These are phyloP conservation scores for sweet orange (Citrus sinensis) DNA, from an alignment of 345 rosid genomes.

Conservation along the genomic window DNA sequence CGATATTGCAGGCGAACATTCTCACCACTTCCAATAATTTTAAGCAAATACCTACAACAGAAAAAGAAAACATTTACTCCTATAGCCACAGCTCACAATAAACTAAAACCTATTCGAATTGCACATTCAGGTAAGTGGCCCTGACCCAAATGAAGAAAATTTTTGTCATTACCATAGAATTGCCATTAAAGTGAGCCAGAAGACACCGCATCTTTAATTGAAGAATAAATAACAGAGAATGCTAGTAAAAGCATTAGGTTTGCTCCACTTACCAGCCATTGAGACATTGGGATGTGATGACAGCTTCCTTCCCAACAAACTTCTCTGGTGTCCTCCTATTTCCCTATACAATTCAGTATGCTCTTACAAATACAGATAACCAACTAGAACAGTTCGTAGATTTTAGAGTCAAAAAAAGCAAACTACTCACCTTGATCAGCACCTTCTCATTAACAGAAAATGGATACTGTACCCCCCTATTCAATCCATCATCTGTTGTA, in stretches of 20 bases:
- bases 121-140: not conserved
- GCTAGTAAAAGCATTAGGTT: not conserved
- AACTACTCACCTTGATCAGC: conserved; percentile 65
- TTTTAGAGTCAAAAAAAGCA: not conserved
- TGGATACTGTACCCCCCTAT: conserved; percentile 82
- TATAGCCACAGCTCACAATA: not conserved
- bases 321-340: conserved; percentile 93
- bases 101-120: not conserved
- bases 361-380: conserved; percentile 10
- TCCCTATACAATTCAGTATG: conserved; percentile 54
- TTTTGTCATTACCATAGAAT: not conserved
- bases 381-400: conserved; percentile 1
- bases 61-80: not conserved
- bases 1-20: conserved; percentile 91
- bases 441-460: conserved; percentile 94
- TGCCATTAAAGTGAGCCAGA: not conserved
- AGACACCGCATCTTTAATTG: not conserved
- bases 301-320: conserved; percentile 96
- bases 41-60: conserved; percentile 70
- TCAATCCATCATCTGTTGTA: conserved; percentile 56
- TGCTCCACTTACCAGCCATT: conserved; percentile 82
- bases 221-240: not conserved
- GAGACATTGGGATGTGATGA: conserved; percentile 93
- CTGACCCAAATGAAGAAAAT: not conserved
- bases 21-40: conserved; percentile 80